Percentiles rank a stretch among this genome's conserved stretches.
These are phyloP conservation scores for Penicillium sp. DNA, from an alignment of 2,329 filamentous ascomycete genomes.

Conservation along the genomic window DNA sequence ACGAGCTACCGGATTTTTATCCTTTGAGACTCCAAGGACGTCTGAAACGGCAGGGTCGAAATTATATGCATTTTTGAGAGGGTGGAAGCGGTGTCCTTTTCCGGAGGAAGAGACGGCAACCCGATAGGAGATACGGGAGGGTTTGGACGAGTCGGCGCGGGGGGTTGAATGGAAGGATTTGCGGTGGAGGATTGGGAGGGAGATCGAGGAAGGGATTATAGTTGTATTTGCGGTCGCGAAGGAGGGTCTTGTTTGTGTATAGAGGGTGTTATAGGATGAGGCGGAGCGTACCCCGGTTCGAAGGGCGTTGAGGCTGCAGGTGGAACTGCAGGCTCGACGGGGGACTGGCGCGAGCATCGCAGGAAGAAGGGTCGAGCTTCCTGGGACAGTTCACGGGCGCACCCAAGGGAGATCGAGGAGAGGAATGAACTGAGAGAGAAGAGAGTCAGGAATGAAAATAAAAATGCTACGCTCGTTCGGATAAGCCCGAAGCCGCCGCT, in stretches of 20 bases:
- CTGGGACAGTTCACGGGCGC: conserved; percentile 13
- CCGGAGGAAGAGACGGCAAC: conserved; percentile 76
- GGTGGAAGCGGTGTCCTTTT: conserved; percentile 71
- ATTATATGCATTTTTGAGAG: conserved; percentile 70
- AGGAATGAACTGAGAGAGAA: not conserved
- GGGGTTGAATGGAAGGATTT: conserved; percentile 37
- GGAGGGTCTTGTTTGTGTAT: not conserved
- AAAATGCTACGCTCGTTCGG: too few species aligned
- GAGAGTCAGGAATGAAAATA: not conserved
- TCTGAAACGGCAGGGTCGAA: conserved; percentile 61
- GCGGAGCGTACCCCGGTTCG: conserved; percentile 25
- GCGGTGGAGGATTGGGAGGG: not conserved
- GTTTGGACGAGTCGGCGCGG: conserved; percentile 30
- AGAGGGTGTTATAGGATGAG: not conserved
- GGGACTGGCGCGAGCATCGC: conserved; percentile 37
- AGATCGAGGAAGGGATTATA: not conserved
- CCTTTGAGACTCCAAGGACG: conserved; percentile 42
- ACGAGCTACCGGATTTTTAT: conserved; percentile 56
- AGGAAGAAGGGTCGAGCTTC: conserved; percentile 24
- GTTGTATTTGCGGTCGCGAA: not conserved
- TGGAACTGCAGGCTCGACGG: conserved; percentile 37
- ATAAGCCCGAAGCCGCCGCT: conserved; percentile 24
- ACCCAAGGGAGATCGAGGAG: conserved; percentile 6
- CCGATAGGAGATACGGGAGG: conserved; percentile 63
- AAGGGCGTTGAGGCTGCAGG: conserved; percentile 38